These are phyloP conservation scores for Mycena vitilis DNA, from an alignment of 768 basidiomycete species.

Conservation along the genomic window DNA sequence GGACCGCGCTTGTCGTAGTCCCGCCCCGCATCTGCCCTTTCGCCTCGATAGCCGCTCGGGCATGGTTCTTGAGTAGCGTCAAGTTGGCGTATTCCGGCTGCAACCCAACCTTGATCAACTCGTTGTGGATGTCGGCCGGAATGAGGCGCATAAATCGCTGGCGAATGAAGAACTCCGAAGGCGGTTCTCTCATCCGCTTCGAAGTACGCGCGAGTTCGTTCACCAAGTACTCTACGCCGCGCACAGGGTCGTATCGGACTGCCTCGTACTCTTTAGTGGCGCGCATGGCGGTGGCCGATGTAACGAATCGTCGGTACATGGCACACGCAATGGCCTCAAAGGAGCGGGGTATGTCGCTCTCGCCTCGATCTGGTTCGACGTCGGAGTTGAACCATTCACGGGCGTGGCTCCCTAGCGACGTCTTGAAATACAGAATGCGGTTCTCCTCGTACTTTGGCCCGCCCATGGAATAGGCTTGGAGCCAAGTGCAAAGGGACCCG, in stretches of 20 bases:
- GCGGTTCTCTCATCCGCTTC: background rate
- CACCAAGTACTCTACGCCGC: background rate
- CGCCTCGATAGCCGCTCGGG: background rate
- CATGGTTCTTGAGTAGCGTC: background rate
- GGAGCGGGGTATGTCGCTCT: background rate
- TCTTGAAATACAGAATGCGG: background rate
- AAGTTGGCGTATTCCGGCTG: background rate
- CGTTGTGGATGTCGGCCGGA: background rate
- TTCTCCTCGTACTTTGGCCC: background rate
- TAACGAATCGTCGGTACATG: background rate
- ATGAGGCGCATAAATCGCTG: background rate
- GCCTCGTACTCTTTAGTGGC: conserved; percentile 4
- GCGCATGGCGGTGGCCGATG: background rate
- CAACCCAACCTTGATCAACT: background rate
- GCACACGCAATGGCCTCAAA: background rate
- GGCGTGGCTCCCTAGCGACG: background rate
- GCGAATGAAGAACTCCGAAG: background rate
- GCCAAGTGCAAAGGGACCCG: background rate
- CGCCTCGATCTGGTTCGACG: background rate
- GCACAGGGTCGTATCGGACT: background rate
- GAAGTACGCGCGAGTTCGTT: background rate
- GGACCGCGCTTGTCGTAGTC: no score
- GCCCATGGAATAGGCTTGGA: background rate
- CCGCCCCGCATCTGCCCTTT: background rate
- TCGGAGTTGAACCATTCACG: background rate